Percentiles rank a stretch among this genome's conserved stretches.
Conservation (phyloP, 768 basidiomycete genomes). For the Lentinula guzmanii region DNA sequence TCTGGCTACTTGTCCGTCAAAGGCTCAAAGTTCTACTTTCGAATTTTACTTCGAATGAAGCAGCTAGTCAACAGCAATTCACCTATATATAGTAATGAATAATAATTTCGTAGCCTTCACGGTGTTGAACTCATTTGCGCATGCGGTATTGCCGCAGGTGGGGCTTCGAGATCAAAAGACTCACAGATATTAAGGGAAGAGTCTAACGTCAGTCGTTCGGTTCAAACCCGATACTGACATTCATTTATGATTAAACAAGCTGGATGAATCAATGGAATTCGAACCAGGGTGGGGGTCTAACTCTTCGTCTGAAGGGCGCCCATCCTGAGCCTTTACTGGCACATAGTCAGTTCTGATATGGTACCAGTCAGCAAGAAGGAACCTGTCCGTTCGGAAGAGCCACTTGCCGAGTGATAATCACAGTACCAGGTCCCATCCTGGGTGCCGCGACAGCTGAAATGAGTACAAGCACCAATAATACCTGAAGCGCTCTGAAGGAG, state of each 20-base stretch:
- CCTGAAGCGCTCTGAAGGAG: slow-evolving; percentile 21
- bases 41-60: not conserved
- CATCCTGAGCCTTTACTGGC: not conserved
- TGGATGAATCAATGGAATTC: not conserved
- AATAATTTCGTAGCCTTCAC: not conserved
- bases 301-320: not conserved
- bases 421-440: not conserved
- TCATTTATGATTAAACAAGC: not conserved
- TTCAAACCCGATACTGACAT: not conserved
- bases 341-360: not conserved
- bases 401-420: not conserved
- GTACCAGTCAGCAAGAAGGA: not conserved
- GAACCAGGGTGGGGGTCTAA: not conserved
- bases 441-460: slow-evolving; percentile 1
- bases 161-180: not conserved
- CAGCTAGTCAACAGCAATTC: not conserved
- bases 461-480: not conserved
- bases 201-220: not conserved
- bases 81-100: not conserved
- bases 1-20: not conserved
- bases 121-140: not conserved
- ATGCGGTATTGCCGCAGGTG: not conserved
- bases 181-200: not conserved
- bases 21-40: not conserved
- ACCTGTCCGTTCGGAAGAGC: not conserved